Evolutionary conservation across 2,329 filamentous ascomycete genomes (phyloP).

Genomic region (Hypomyces rosellus): DNA sequence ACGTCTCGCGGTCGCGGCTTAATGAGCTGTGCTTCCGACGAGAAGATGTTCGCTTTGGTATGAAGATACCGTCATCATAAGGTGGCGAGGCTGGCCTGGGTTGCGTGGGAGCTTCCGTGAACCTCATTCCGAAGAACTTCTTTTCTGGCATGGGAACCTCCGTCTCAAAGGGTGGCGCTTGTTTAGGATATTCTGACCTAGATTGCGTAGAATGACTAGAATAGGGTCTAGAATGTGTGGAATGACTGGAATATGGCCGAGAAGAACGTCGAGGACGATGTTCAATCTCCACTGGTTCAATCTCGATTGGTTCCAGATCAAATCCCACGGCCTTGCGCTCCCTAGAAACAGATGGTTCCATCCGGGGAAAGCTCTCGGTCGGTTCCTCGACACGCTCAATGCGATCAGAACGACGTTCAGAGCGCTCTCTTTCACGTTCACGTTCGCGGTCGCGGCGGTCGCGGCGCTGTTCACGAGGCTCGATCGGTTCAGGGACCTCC

Average conservation of each 20-base stretch:
- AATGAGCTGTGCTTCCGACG: slow-evolving; percentile 22
- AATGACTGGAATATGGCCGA: slow-evolving; percentile 21
- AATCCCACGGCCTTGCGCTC: slow-evolving; percentile 26
- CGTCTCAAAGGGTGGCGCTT: slow-evolving; percentile 17
- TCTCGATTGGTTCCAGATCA: slow-evolving; percentile 12
- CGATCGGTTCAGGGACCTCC: background rate
- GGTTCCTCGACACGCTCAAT: background rate
- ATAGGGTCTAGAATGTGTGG: too few relatives aligned
- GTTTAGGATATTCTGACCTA: slow-evolving; percentile 13
- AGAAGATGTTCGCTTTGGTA: slow-evolving; percentile 24
- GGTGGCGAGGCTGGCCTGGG: background rate
- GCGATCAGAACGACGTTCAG: background rate
- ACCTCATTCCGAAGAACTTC: background rate
- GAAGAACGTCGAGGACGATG: slow-evolving; percentile 31
- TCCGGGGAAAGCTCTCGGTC: background rate
- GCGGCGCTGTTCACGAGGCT: background rate
- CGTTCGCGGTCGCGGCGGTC: slow-evolving; percentile 10
- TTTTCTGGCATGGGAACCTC: background rate
- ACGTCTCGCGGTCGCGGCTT: slow-evolving; percentile 19
- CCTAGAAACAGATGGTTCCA: background rate
- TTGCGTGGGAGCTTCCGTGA: background rate
- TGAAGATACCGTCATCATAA: slow-evolving; percentile 18
- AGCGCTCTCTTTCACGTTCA: slow-evolving; percentile 7
- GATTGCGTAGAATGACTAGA: too few relatives aligned
- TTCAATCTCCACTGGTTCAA: slow-evolving; percentile 18